Evolutionary conservation across 371 early-diverging fungal species (phyloP).

Genomic region (Lichtheimia hyalospora): DNA sequence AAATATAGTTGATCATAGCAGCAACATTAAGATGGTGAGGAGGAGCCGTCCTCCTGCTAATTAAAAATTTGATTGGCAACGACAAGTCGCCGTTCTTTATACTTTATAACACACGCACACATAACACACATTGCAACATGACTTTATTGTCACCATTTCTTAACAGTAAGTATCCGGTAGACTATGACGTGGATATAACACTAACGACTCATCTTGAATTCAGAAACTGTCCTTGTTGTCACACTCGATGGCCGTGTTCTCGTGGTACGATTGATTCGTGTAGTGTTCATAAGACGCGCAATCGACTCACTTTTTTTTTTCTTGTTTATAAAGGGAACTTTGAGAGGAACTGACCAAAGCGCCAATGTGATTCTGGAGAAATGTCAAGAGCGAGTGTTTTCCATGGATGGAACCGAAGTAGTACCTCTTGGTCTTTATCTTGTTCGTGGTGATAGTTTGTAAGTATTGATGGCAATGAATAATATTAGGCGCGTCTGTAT

Average conservation of each 20-base stretch:
- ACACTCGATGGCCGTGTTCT: slow-evolving; percentile 66
- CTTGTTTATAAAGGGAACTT: slow-evolving; percentile 59
- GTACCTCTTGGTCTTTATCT: slow-evolving; percentile 75
- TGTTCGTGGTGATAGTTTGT: slow-evolving; percentile 81
- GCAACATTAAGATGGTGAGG: too few species aligned
- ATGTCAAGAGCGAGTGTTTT: slow-evolving; percentile 79
- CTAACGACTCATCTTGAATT: neutral
- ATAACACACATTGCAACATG: neutral
- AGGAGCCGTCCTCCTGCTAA: too few species aligned
- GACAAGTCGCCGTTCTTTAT: too few species aligned
- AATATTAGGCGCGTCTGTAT: neutral
- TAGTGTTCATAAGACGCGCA: neutral
- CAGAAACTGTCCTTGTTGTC: slow-evolving; percentile 47
- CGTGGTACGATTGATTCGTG: slow-evolving; percentile 39
- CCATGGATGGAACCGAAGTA: slow-evolving; percentile 70
- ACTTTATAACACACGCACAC: too few species aligned
- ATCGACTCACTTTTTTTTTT: neutral
- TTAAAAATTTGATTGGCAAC: too few species aligned
- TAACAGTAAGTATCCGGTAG: slow-evolving; percentile 24
- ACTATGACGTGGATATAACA: neutral
- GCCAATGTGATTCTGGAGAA: slow-evolving; percentile 74
- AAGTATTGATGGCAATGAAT: slow-evolving; percentile 6
- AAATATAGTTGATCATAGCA: too few species aligned
- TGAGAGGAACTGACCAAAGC: slow-evolving; percentile 81
- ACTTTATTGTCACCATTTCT: slow-evolving; percentile 41